A percentile compares a stretch with the other conserved stretches of the same genome.
Evolutionary conservation across 495 filamentous ascomycete genomes (phyloP).

Genomic region (Lindgomyces ingoldianus): DNA sequence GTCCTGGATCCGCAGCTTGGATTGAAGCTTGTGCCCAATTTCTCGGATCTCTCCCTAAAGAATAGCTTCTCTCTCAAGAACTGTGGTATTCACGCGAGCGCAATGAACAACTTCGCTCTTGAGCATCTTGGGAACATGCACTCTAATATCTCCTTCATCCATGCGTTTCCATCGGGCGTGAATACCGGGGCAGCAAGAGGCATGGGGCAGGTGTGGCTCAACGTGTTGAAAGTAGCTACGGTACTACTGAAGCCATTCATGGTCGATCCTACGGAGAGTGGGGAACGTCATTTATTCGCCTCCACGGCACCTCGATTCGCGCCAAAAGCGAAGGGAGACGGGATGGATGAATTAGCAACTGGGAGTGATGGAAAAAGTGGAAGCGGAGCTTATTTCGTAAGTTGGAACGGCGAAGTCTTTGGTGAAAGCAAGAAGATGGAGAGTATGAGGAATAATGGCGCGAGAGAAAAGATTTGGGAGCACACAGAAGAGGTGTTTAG

Average conservation of each 20-base stretch:
- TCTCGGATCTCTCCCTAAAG: conserved; percentile 39
- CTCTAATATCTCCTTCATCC: conserved; percentile 18
- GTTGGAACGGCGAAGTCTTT: conserved; percentile 13
- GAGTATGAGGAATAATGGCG: conserved; percentile 14
- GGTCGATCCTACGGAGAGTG: conserved; percentile 18
- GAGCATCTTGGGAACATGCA: conserved; percentile 16
- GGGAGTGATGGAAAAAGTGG: conserved; percentile 17
- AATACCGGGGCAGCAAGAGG: not conserved
- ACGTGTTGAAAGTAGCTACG: not conserved
- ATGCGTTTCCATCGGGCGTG: conserved; percentile 16
- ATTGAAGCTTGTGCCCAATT: conserved; percentile 21
- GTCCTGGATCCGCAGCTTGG: conserved; percentile 35
- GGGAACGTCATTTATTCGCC: conserved; percentile 29
- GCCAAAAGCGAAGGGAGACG: not conserved
- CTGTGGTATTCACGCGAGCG: conserved; percentile 25
- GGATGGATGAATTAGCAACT: not conserved
- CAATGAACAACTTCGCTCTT: conserved; percentile 29
- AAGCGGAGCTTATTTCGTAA: conserved; percentile 19
- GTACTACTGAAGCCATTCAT: conserved; percentile 9
- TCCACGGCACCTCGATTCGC: conserved; percentile 21
- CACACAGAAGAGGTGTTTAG: conserved; percentile 34
- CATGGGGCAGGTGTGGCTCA: not conserved
- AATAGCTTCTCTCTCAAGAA: conserved; percentile 38
- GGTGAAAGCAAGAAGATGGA: not conserved
- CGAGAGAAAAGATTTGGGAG: conserved; percentile 25